Evolutionary conservation across 2,329 filamentous ascomycete species (phyloP).

Genomic region (Aspergillus sp.): DNA sequence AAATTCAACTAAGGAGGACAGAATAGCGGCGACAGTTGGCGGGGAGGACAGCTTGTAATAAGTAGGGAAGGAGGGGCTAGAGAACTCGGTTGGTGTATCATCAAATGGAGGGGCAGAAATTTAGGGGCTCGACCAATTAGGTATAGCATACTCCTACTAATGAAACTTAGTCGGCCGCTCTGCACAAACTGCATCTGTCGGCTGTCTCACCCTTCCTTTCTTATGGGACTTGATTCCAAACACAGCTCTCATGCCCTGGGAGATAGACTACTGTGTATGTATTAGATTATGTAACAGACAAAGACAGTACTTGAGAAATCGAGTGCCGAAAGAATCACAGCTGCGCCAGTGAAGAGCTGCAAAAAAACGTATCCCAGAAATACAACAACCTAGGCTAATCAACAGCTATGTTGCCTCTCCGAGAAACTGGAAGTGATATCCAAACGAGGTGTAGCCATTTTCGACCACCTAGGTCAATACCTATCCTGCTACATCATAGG

Average conservation of each 20-base stretch:
- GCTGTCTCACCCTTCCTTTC: background rate
- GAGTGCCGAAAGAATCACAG: background rate
- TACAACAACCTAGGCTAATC: background rate
- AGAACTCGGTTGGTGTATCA: constrained; percentile 1
- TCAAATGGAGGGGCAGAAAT: constrained; percentile 2
- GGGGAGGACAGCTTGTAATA: background rate
- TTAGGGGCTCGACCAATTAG: background rate
- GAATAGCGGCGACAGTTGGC: background rate
- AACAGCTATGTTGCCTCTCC: background rate
- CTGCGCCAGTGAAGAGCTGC: background rate
- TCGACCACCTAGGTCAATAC: background rate
- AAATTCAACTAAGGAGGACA: background rate
- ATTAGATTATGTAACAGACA: background rate
- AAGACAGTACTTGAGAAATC: background rate
- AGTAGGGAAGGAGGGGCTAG: background rate
- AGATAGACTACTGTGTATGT: background rate
- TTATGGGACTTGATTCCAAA: background rate
- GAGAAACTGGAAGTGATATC: background rate
- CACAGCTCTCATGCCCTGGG: background rate
- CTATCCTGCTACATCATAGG: background rate
- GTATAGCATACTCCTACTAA: background rate
- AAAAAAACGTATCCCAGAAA: background rate
- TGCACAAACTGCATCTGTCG: background rate
- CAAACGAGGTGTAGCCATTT: background rate
- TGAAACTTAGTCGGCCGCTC: background rate